Percentiles rank a stretch among this genome's conserved stretches.
phyloP scores from a whole-genome alignment of 805 yeast genomes.

The Ogataea paradorogensis region DNA sequence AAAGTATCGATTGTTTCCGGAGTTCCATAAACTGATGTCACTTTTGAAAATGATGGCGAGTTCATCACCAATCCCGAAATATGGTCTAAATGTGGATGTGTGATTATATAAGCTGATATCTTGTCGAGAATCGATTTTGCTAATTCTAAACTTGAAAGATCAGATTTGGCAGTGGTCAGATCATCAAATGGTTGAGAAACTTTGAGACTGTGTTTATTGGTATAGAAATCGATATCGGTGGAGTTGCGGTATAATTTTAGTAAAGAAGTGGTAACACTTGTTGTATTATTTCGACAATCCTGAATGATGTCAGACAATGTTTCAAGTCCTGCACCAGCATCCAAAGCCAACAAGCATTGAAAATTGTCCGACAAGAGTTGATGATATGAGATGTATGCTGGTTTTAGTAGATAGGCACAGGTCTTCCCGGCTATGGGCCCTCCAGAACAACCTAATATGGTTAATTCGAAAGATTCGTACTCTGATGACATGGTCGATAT shows the following conservation, averaged over 20 bases:
- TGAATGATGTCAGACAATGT: conserved; percentile 42
- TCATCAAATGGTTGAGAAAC: conserved; percentile 9
- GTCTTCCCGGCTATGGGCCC: conserved; percentile 77
- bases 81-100: conserved; percentile 89
- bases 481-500: neutral
- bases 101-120: conserved; percentile 49
- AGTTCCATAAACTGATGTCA: conserved; percentile 53
- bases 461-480: conserved; percentile 46
- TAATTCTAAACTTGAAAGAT: conserved; percentile 11
- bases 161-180: conserved; percentile 3
- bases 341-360: conserved; percentile 55
- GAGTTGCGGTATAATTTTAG: conserved; percentile 20
- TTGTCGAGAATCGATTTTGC: conserved; percentile 31
- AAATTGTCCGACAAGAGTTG: conserved; percentile 30
- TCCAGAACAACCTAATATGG: conserved; percentile 76
- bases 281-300: conserved; percentile 6
- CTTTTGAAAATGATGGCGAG: conserved; percentile 49
- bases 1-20: conserved; percentile 50
- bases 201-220: conserved; percentile 5
- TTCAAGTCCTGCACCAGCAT: conserved; percentile 75
- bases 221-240: conserved; percentile 6
- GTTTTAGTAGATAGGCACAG: conserved; percentile 66
- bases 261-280: conserved; percentile 10
- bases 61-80: conserved; percentile 65
- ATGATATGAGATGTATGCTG: conserved; percentile 42